Evolutionary conservation across 1,284 basidiomycete genomes (phyloP).

Genomic region (Apiotrichum siamense): DNA sequence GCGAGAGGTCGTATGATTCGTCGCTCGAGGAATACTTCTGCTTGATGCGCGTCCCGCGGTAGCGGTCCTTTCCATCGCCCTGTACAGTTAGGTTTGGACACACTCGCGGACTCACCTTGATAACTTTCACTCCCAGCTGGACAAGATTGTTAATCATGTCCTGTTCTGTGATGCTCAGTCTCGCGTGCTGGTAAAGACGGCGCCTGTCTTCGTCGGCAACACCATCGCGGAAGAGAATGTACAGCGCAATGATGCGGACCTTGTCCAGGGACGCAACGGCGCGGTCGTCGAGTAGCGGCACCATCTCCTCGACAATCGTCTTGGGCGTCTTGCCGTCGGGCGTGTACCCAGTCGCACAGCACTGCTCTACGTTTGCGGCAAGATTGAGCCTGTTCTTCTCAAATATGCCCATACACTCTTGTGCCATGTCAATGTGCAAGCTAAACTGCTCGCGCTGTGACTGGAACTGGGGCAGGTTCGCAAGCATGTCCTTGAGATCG

Average conservation of each 20-base stretch:
- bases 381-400: conserved; percentile 77
- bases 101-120: conserved; percentile 50
- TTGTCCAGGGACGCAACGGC: conserved; percentile 68
- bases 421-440: conserved; percentile 92
- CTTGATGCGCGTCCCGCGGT: conserved; percentile 72
- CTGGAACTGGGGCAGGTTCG: conserved; percentile 88
- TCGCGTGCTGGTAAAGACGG: conserved; percentile 93
- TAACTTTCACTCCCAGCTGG: conserved; percentile 76
- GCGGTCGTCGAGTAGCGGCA: conserved; percentile 82
- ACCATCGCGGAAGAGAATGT: conserved; percentile 91
- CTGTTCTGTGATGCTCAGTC: conserved; percentile 80
- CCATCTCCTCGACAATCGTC: conserved; percentile 95
- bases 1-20: conserved; percentile 91
- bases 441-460: conserved; percentile 95
- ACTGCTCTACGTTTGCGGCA: conserved; percentile 92
- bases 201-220: conserved; percentile 96
- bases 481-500: conserved; percentile 99
- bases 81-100: neutral
- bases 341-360: conserved; percentile 83
- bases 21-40: conserved; percentile 62
- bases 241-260: conserved; percentile 92
- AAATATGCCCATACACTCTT: conserved; percentile 92
- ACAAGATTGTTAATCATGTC: conserved; percentile 86
- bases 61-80: conserved; percentile 41
- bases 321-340: conserved; percentile 86